Evolutionary conservation across 2,329 filamentous ascomycete genomes (phyloP).

Genomic region (Calonectria crousiana): DNA sequence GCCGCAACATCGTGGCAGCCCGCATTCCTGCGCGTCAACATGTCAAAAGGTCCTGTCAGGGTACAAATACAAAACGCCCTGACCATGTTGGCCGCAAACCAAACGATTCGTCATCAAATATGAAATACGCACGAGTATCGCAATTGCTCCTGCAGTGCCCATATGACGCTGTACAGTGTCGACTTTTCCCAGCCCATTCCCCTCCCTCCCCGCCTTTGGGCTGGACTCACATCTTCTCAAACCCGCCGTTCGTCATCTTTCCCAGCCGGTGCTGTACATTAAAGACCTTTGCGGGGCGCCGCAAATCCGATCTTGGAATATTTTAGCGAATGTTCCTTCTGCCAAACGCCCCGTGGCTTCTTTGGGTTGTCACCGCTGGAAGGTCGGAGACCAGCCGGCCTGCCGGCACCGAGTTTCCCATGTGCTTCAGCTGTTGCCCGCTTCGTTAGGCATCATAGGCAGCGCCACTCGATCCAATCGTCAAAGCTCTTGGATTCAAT

Average conservation of each 20-base stretch:
- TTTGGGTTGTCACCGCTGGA: not conserved
- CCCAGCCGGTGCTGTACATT: not conserved
- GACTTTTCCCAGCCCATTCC: constrained; percentile 9
- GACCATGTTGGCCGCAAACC: constrained; percentile 1
- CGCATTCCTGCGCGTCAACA: constrained; percentile 14
- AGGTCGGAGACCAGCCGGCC: not conserved
- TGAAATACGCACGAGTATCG: not conserved
- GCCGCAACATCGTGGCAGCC: constrained; percentile 9
- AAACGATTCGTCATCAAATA: constrained; percentile 11
- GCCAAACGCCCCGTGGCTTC: not conserved
- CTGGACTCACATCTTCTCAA: constrained; percentile 29
- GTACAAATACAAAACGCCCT: not conserved
- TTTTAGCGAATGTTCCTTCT: not conserved
- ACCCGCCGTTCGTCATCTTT: constrained; percentile 19
- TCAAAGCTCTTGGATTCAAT: not conserved
- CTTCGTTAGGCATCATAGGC: not conserved
- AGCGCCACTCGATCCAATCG: not conserved
- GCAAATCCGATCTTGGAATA: constrained; percentile 1
- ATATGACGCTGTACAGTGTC: constrained; percentile 6
- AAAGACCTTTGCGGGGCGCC: not conserved
- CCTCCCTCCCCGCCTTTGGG: constrained; percentile 12
- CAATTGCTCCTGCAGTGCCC: not conserved
- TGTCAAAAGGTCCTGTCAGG: not conserved
- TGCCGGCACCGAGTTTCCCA: not conserved
- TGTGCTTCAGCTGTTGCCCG: not conserved